Evolutionary conservation across 768 basidiomycete species (phyloP), one percentile per base, ranked within the genome.

Genomic region (Xerocomus spinulosus): DNA sequence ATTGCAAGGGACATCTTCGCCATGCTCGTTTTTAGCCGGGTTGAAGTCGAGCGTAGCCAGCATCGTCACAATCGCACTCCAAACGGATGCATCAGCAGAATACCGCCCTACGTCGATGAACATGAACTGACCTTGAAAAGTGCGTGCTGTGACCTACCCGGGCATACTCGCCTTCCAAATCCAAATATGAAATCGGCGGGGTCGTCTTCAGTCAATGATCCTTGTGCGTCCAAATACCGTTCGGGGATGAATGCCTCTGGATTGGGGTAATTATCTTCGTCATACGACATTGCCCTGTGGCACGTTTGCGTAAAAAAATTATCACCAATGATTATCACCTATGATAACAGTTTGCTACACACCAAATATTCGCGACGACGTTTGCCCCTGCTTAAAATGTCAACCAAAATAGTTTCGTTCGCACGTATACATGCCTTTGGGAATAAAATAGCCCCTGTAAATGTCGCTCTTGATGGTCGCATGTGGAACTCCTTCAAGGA

Each of bases 381-480:
- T 9, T 44, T 25, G 42, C 42, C 12, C 42, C 32, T 44, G 24
- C 34, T 12, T 6, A 25, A 44, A 25, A 7, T 13, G 33, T 44
- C 24, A 34, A 2, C 9, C 13, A 9, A 13, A 34, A 17, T 8
- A 32, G 24, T 18, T 14, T 33, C 5, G 5, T 10, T 18, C n/a
- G 4, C n/a, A 14, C 15, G 14, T n/a, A 18, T 2, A 44, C 49
- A 8, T 35, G 38, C 55, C 55, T 41, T 56, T 52, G 18, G 58
- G 58, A 30, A 60, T 57, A 39, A 49, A 60, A 24, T 42, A 52
- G 24, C 50, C 53, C 17, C 47, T 43, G 38, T 55, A 57, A 15
- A 47, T n/a, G 30, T 57, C 55, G 9, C 37, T 48, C 28, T 17
- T 36, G 12, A 36, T 39, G 17, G 49, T 36, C 14, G 53, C 46